Base-by-base conservation (phyloP, 2,329 filamentous ascomycete genomes). In the Aspergillus bombycis region DNA sequence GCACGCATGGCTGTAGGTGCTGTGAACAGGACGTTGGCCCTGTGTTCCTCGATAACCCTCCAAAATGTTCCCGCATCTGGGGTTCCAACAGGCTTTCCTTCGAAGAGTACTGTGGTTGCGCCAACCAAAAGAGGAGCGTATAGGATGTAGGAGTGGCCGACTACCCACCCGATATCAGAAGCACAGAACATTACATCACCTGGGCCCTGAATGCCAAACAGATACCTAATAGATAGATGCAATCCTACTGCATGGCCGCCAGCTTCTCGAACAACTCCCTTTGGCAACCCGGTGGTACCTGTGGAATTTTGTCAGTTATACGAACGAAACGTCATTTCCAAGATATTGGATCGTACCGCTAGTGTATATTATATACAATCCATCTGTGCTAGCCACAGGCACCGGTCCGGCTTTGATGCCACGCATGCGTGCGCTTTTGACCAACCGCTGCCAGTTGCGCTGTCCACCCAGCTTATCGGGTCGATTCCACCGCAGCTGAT, bases 41-140 rank as follows among this genome's bases (percentile, higher is more conserved):
- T 89, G 81, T 97, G 90, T 71, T 96, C 91, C 68, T 93, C 89
- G 4, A 96, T 79, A 21, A 97, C 87, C 2, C 93, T 85, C 94
- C 94, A 98, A 75, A 97, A 95, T 0, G 91, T 90, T 7, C 92
- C 90, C 0, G 93, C 91, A 70, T 97, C 89, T 0, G 94, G 94
- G 0, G 93, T 97, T 5, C 93, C 93, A 14, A 97, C 84, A 0
- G 94, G 94, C 69, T 97, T 97, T n/a, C 94, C 94, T 79, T 97
- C 94, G 76, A 93, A 97, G 0, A 97, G 82, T 1, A 97, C 87
- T 0, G 93, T 96, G 1, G 93, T 89, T 2, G 94, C 93, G 6
- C 94, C 94, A 0, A 90, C 88, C 1, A 97, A 85, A 7, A 98
- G 85, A 14, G 94, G 94, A 4, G 88, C 94, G 73, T 97, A 97